These are phyloP conservation scores for Styphnolobium japonicum DNA, from an alignment of 306 rosid species.

Conservation along the genomic window DNA sequence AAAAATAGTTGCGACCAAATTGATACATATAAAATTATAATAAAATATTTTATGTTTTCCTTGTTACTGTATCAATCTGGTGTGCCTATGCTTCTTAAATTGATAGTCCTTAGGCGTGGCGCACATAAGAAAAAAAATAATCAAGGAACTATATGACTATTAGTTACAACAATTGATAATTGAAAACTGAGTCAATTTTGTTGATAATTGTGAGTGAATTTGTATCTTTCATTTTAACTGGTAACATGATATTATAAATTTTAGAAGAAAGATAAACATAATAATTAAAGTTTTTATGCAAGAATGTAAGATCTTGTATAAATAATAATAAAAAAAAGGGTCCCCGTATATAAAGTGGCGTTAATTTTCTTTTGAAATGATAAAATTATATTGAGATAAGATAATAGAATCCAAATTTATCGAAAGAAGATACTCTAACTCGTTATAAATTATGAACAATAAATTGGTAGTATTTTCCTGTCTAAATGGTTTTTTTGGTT, in stretches of 20 bases:
- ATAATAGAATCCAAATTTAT: neutral
- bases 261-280: too few relatives aligned
- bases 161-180: neutral
- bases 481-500: neutral
- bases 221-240: too few relatives aligned
- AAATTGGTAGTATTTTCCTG: neutral
- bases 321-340: too few relatives aligned
- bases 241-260: too few relatives aligned
- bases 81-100: neutral
- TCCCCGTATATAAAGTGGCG: too few relatives aligned
- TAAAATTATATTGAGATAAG: neutral
- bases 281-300: too few relatives aligned
- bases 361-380: neutral
- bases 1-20: neutral
- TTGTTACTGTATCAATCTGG: neutral
- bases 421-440: neutral
- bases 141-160: neutral
- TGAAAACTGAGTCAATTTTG: too few relatives aligned
- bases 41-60: too few relatives aligned
- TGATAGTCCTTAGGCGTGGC: neutral
- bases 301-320: too few relatives aligned
- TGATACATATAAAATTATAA: too few relatives aligned
- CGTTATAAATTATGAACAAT: neutral
- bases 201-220: too few relatives aligned
- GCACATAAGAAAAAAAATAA: neutral